A percentile compares a stretch with the other conserved stretches of the same genome.
These are phyloP conservation scores for Isabelozyma pseudorhagii DNA, from an alignment of 805 yeast species.

Conservation along the genomic window DNA sequence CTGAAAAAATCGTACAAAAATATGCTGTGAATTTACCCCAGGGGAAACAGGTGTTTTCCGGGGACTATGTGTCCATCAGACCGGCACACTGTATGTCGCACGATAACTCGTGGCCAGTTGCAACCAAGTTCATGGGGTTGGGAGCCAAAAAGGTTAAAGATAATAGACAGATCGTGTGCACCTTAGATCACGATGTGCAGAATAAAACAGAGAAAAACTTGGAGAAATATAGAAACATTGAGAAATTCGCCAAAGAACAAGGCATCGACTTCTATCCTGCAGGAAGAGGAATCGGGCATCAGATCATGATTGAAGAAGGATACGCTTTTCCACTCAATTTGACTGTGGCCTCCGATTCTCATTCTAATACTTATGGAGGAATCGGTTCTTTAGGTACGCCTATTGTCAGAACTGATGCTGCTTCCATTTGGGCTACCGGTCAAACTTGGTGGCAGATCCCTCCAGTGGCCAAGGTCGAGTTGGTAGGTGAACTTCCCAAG, in stretches of 20 bases:
- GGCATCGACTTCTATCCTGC: slow-evolving; percentile 98
- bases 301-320: slow-evolving; percentile 98
- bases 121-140: slow-evolving; percentile 89
- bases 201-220: slow-evolving; percentile 86
- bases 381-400: slow-evolving; percentile 96
- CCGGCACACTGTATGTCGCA: slow-evolving; percentile 99
- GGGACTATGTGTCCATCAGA: slow-evolving; percentile 90
- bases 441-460: slow-evolving; percentile 99
- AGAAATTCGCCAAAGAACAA: slow-evolving; percentile 82
- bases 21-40: slow-evolving; percentile 82
- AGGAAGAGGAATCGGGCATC: slow-evolving; percentile 99
- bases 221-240: slow-evolving; percentile 83
- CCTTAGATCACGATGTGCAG: slow-evolving; percentile 97
- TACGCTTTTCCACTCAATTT: slow-evolving; percentile 92
- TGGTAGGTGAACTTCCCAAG: slow-evolving; percentile 72
- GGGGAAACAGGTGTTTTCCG: slow-evolving; percentile 76
- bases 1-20: slow-evolving; percentile 93
- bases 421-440: slow-evolving; percentile 99
- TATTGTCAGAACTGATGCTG: slow-evolving; percentile 97
- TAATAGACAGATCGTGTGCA: slow-evolving; percentile 89
- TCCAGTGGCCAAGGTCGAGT: slow-evolving; percentile 92
- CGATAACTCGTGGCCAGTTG: slow-evolving; percentile 99
- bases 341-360: slow-evolving; percentile 97
- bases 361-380: slow-evolving; percentile 97
- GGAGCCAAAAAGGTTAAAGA: slow-evolving; percentile 85